A percentile compares a stretch with the other conserved stretches of the same genome.
These are phyloP conservation scores for Lantana camara DNA, from an alignment of 257 asterid species.

Conservation along the genomic window DNA sequence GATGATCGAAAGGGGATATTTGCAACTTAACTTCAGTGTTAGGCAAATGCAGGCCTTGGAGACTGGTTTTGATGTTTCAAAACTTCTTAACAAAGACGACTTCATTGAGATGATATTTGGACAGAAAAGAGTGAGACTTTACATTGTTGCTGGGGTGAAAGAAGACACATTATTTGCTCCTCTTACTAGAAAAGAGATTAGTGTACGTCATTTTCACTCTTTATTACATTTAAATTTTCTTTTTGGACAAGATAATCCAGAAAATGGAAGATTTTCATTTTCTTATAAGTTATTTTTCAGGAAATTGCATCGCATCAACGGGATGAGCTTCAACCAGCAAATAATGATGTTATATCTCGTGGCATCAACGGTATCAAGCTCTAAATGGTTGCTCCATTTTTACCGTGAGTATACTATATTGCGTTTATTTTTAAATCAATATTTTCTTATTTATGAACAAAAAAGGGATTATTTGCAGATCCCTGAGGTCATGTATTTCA, in stretches of 20 bases:
- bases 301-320: slow-evolving; percentile 95
- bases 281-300: slow-evolving; percentile 40
- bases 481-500: slow-evolving; percentile 75
- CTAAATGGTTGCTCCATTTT: slow-evolving; percentile 90
- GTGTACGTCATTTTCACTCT: slow-evolving; percentile 53
- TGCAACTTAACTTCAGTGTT: slow-evolving; percentile 23
- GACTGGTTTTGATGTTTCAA: slow-evolving; percentile 85
- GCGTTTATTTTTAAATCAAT: slow-evolving; percentile 2
- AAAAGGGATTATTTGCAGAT: slow-evolving; percentile 41
- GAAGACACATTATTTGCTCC: slow-evolving; percentile 82
- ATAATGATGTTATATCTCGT: slow-evolving; percentile 79
- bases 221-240: background rate
- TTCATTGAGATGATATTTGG: slow-evolving; percentile 80
- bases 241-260: slow-evolving; percentile 5
- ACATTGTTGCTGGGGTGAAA: slow-evolving; percentile 79
- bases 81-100: slow-evolving; percentile 67
- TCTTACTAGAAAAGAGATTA: slow-evolving; percentile 83
- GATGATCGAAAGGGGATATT: too few species aligned
- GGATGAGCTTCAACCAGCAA: slow-evolving; percentile 74
- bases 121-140: slow-evolving; percentile 84
- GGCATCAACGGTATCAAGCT: slow-evolving; percentile 76
- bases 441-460: slow-evolving; percentile 6
- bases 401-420: slow-evolving; percentile 49
- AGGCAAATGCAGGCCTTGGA: slow-evolving; percentile 67
- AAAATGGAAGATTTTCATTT: background rate